phyloP scores from a whole-genome alignment of 768 basidiomycete genomes.

The Leucosporidium scottii region DNA sequence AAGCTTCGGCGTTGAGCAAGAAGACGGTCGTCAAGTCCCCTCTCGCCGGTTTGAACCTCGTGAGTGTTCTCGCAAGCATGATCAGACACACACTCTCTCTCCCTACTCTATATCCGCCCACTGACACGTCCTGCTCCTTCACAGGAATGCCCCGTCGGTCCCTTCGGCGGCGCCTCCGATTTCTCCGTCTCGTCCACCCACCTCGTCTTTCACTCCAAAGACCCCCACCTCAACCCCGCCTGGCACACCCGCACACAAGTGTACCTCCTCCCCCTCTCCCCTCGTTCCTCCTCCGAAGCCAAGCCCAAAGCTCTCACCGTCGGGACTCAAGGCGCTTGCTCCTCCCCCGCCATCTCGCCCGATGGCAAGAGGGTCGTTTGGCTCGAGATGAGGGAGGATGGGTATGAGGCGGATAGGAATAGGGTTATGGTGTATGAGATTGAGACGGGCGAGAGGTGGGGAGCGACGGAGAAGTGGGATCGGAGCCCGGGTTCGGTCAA shows the following conservation, averaged over 20 bases:
- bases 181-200: slow-evolving; percentile 63
- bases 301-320: slow-evolving; percentile 63
- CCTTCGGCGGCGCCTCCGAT: slow-evolving; percentile 77
- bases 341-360: slow-evolving; percentile 60
- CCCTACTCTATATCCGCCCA: too few relatives aligned
- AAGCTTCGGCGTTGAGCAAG: background rate
- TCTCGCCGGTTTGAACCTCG: slow-evolving; percentile 14
- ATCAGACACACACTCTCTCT: too few relatives aligned
- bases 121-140: slow-evolving; percentile 30
- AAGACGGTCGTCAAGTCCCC: slow-evolving; percentile 10
- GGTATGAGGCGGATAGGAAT: slow-evolving; percentile 74
- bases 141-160: slow-evolving; percentile 57
- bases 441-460: slow-evolving; percentile 57
- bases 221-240: slow-evolving; percentile 56
- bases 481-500: slow-evolving; percentile 48
- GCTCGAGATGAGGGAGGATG: slow-evolving; percentile 79
- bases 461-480: slow-evolving; percentile 78
- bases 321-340: slow-evolving; percentile 75
- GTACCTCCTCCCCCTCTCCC: slow-evolving; percentile 57
- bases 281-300: slow-evolving; percentile 42
- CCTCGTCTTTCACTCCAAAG: slow-evolving; percentile 79
- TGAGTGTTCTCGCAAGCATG: slow-evolving; percentile 37
- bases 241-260: slow-evolving; percentile 88
- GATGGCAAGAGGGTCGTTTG: slow-evolving; percentile 71
- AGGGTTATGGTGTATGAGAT: slow-evolving; percentile 70